Percentiles rank a stretch among this genome's conserved stretches.
Conservation (phyloP, 2,329 filamentous ascomycete species). For the Aspergillus persii region DNA sequence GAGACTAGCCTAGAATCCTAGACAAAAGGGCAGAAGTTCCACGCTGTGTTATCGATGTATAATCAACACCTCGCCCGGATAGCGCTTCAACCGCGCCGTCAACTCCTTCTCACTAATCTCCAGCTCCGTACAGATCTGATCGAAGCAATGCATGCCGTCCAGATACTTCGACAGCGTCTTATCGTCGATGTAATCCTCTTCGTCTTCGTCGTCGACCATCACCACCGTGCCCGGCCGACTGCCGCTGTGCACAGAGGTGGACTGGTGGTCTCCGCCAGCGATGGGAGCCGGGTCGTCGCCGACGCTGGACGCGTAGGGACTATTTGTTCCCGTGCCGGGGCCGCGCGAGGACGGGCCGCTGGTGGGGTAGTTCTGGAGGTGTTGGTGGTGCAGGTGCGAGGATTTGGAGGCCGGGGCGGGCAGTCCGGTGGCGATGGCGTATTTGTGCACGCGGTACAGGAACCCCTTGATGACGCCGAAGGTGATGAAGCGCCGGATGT, state of each 20-base stretch:
- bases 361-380: conserved; percentile 12
- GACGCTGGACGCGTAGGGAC: conserved; percentile 26
- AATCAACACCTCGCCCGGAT: conserved; percentile 46
- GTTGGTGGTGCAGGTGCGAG: conserved; percentile 15
- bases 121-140: conserved; percentile 51
- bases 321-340: conserved; percentile 31
- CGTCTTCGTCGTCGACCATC: conserved; percentile 29
- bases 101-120: conserved; percentile 49
- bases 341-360: conserved; percentile 29
- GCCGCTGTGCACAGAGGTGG: conserved; percentile 28
- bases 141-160: conserved; percentile 50
- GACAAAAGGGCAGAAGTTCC: neutral
- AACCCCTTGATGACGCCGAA: conserved; percentile 96
- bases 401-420: conserved; percentile 27
- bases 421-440: conserved; percentile 59
- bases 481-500: conserved; percentile 87
- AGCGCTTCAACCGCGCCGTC: conserved; percentile 41
- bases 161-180: conserved; percentile 41
- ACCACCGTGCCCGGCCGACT: conserved; percentile 20
- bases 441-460: conserved; percentile 89
- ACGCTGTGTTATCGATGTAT: conserved; percentile 41
- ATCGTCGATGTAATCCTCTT: conserved; percentile 36
- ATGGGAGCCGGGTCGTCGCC: conserved; percentile 22
- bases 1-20: neutral
- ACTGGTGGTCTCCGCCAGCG: conserved; percentile 12